These are phyloP conservation scores for Protea cynaroides DNA, from an alignment of 164 flowering plant genomes.

Conservation along the genomic window DNA sequence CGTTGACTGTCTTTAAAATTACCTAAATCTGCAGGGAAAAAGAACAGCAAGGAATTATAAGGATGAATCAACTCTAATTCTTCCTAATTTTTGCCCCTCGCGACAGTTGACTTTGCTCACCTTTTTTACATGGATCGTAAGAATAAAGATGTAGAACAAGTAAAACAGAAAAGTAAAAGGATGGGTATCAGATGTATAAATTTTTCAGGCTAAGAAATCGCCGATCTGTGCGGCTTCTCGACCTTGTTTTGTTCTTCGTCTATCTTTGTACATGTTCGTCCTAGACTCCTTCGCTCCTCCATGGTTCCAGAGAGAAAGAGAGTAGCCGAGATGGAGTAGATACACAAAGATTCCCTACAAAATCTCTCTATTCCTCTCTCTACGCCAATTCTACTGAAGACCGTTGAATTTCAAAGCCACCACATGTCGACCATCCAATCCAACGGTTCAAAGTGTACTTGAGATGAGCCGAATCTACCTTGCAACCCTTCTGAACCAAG, in stretches of 20 bases:
- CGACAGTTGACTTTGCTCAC: slow-evolving; percentile 17
- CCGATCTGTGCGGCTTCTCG: slow-evolving; percentile 25
- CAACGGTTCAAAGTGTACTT: too few species aligned
- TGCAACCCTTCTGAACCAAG: too few species aligned
- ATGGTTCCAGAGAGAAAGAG: too few species aligned
- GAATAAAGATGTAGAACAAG: slow-evolving; percentile 62
- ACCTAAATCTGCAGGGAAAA: slow-evolving; percentile 32
- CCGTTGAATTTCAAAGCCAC: too few species aligned
- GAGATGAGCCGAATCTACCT: too few species aligned
- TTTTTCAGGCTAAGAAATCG: slow-evolving; percentile 24
- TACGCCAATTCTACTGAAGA: too few species aligned
- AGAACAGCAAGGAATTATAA: not conserved
- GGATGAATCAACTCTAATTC: not conserved
- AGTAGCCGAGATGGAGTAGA: too few species aligned
- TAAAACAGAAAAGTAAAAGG: slow-evolving; percentile 56
- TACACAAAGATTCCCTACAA: too few species aligned
- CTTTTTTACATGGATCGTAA: slow-evolving; percentile 52
- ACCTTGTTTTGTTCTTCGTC: slow-evolving; percentile 19
- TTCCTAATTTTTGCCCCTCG: not conserved
- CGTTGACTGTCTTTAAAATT: slow-evolving; percentile 31
- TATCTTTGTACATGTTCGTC: not conserved
- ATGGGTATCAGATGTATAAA: slow-evolving; percentile 60
- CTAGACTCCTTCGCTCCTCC: not conserved
- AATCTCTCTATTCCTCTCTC: too few species aligned
- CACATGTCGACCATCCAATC: too few species aligned